phyloP scores from a whole-genome alignment of 305 asterid species.

The Plantago lanceolata region DNA sequence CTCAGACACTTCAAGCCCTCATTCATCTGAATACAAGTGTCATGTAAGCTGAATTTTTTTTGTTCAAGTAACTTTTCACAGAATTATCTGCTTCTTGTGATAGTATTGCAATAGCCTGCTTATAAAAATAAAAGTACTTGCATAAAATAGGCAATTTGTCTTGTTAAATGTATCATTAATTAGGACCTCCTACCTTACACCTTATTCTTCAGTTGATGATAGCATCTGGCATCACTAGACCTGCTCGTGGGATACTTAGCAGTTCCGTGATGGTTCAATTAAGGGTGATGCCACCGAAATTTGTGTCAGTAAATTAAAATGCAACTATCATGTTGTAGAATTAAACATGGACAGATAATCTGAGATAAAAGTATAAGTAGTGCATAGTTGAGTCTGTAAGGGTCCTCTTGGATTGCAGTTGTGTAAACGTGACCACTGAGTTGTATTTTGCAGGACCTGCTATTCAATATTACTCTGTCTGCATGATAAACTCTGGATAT shows the following conservation, averaged over 20 bases:
- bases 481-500: not conserved
- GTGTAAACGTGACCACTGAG: not conserved
- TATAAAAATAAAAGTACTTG: too few relatives aligned
- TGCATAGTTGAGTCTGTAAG: not conserved
- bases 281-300: too few relatives aligned
- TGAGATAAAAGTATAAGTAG: not conserved
- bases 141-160: too few relatives aligned
- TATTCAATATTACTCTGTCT: not conserved
- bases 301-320: not conserved
- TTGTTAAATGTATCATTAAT: constrained; percentile 14
- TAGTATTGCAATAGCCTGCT: constrained; percentile 18
- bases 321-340: not conserved
- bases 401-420: constrained; percentile 2
- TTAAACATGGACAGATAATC: not conserved
- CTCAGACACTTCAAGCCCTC: constrained; percentile 46
- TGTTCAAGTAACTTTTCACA: constrained; percentile 15
- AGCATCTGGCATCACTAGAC: constrained; percentile 13
- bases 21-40: constrained; percentile 47
- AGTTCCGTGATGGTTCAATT: too few relatives aligned
- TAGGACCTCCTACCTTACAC: constrained; percentile 10
- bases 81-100: constrained; percentile 16
- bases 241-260: too few relatives aligned
- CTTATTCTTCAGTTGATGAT: constrained; percentile 10
- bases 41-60: constrained; percentile 44
- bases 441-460: not conserved